Evolutionary conservation across 352 stramenopile genomes (phyloP).

Genomic region (Phytophthora kernoviae): DNA sequence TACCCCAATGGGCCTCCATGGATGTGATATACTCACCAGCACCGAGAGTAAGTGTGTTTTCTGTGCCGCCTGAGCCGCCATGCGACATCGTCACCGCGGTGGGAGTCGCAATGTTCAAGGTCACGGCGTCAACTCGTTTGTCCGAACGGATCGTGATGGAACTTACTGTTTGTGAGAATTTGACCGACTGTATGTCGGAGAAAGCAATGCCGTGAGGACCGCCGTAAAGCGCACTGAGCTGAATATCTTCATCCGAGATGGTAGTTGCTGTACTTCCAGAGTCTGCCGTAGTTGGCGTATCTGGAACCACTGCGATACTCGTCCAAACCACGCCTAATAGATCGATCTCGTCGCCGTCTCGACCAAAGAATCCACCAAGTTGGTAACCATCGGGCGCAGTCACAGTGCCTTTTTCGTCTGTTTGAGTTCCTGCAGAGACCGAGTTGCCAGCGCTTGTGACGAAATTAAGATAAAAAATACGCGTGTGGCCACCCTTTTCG

Average conservation of each 20-base stretch:
- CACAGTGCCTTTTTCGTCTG: conserved; percentile 16
- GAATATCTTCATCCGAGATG: conserved; percentile 21
- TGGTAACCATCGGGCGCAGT: conserved; percentile 25
- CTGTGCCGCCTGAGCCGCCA: neutral
- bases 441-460: conserved; percentile 21
- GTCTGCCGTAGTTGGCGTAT: neutral
- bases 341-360: conserved; percentile 30
- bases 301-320: conserved; percentile 15
- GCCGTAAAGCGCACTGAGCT: neutral
- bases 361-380: conserved; percentile 27
- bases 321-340: conserved; percentile 26
- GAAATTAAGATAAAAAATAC: conserved; percentile 23
- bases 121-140: neutral
- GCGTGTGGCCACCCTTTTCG: conserved; percentile 23
- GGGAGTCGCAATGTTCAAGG: neutral
- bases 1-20: conserved; percentile 2
- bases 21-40: conserved; percentile 1
- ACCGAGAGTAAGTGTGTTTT: neutral
- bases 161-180: neutral
- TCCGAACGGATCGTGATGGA: neutral
- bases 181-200: neutral
- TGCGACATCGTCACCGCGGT: neutral
- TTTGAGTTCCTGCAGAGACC: conserved; percentile 18
- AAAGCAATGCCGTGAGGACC: neutral
- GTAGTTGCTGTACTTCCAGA: conserved; percentile 1